Base-by-base conservation (phyloP, 495 filamentous ascomycete genomes). In the Aeminium ludgeri region DNA sequence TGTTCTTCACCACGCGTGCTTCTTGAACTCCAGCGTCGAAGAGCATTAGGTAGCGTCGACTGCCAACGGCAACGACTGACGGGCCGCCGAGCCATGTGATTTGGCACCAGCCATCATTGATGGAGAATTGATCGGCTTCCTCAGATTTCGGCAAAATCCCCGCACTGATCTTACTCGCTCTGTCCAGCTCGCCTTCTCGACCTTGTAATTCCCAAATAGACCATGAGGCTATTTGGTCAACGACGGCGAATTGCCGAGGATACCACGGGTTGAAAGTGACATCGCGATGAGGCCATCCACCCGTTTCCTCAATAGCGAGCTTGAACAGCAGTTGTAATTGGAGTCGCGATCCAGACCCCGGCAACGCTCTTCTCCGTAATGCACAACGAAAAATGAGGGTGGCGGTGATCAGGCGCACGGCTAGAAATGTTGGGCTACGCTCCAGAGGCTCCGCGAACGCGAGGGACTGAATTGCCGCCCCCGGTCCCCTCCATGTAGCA, bases 211-310 rank as follows among this genome's bases (percentile, higher is more conserved):
- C 70, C 76, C 78, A 91, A 3, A 91, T 55, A 49, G 62, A 75
- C 86, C 86, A 94, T 25, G 64, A 62, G 0, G 84, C 86, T 33
- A 57, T 51, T 30, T 72, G 67, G 52, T 92, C 85, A 17, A 92
- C 65, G 17, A 89, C 67, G 8, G 65, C 82, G 36, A 93, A 59
- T 54, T 81, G 78, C 10, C 66, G 65, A 44, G 68, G 61, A 49
- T 74, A 69, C 63, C 72, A 76, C n/a, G 81, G 79, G 48, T 81
- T 86, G 53, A 92, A 91, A 8, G 76, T 58, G 6, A 86, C 68
- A 58, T 89, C 80, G 0, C 73, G 71, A 55, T 87, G 81, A 6
- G 63, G 49, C 23, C 51, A 56, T 0, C 72, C 73, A 17, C 74
- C 74, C 1, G 73, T 80, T 23, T 66, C 50, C 11, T 62, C 56